Evolutionary conservation across 805 yeast species (phyloP).

Genomic region (Isabelozyma pseudorhagii): DNA sequence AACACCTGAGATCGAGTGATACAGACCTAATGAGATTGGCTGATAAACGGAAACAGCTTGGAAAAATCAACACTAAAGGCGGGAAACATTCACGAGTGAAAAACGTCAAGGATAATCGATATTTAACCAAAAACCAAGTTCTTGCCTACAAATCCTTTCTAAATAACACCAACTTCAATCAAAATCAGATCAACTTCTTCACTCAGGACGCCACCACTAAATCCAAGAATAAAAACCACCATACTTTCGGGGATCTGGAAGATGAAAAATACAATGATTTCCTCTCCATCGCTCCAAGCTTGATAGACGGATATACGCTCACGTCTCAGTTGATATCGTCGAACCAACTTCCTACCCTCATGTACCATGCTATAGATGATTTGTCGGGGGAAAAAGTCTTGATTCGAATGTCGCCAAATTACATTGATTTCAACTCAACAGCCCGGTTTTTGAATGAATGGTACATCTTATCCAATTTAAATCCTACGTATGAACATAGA

Average conservation of each 20-base stretch:
- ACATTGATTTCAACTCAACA: constrained; percentile 13
- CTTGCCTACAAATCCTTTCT: constrained; percentile 19
- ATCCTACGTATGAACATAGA: constrained; percentile 12
- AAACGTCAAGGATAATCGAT: neutral
- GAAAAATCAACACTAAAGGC: no score
- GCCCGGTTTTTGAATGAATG: constrained; percentile 32
- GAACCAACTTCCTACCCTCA: constrained; percentile 6
- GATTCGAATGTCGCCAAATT: constrained; percentile 23
- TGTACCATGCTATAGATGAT: constrained; percentile 16
- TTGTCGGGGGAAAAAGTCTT: constrained; percentile 10
- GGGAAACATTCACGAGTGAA: no score
- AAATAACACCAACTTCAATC: constrained; percentile 20
- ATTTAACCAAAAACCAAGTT: neutral
- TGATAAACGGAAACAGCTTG: no score
- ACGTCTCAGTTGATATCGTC: constrained; percentile 12
- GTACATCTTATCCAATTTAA: constrained; percentile 26
- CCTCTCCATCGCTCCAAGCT: constrained; percentile 9
- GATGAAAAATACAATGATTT: constrained; percentile 6
- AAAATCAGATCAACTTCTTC: constrained; percentile 15
- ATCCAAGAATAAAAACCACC: constrained; percentile 7
- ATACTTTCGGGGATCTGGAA: neutral
- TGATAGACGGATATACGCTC: constrained; percentile 21
- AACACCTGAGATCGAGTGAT: no score
- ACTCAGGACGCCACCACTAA: constrained; percentile 1
- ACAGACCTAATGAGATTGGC: no score